Conservation (phyloP, 2,329 filamentous ascomycete genomes). For the Exophiala sideris region DNA sequence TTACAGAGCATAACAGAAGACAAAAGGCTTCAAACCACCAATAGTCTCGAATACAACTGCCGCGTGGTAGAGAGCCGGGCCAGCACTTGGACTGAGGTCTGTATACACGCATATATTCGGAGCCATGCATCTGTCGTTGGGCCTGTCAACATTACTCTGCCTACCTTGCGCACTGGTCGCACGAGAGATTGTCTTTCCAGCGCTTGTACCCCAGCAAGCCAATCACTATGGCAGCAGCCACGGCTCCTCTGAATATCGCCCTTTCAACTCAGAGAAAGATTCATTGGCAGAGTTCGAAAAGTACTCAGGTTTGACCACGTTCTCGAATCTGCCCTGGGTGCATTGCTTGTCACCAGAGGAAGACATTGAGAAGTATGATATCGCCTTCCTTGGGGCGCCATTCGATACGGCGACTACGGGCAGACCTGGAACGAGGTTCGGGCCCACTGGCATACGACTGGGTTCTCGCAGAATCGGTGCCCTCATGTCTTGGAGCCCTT, state of each 20-base stretch:
- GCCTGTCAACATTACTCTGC: conserved; percentile 4
- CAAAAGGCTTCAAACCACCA: too few relatives aligned
- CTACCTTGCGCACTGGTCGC: conserved; percentile 5
- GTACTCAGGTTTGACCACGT: conserved; percentile 37
- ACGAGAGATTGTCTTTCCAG: conserved; percentile 33
- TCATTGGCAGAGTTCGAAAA: conserved; percentile 44
- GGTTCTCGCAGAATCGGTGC: conserved; percentile 49
- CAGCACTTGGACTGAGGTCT: too few relatives aligned
- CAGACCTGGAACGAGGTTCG: conserved; percentile 52
- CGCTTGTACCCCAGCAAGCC: conserved; percentile 26
- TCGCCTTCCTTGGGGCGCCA: conserved; percentile 50
- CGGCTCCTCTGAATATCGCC: conserved; percentile 8
- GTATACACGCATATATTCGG: not conserved
- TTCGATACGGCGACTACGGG: conserved; percentile 53
- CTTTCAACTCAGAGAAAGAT: conserved; percentile 30
- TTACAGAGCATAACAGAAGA: too few relatives aligned
- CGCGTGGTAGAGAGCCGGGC: too few relatives aligned
- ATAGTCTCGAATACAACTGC: too few relatives aligned
- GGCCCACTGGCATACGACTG: conserved; percentile 50
- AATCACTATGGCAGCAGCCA: conserved; percentile 3
- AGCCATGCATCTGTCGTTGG: conserved; percentile 6
- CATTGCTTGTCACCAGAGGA: conserved; percentile 31
- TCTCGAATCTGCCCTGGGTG: conserved; percentile 34
- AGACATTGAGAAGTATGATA: conserved; percentile 33
- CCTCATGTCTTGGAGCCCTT: conserved; percentile 44